phyloP scores from a whole-genome alignment of 177 flowering plant species.

The Vitis hybrid region DNA sequence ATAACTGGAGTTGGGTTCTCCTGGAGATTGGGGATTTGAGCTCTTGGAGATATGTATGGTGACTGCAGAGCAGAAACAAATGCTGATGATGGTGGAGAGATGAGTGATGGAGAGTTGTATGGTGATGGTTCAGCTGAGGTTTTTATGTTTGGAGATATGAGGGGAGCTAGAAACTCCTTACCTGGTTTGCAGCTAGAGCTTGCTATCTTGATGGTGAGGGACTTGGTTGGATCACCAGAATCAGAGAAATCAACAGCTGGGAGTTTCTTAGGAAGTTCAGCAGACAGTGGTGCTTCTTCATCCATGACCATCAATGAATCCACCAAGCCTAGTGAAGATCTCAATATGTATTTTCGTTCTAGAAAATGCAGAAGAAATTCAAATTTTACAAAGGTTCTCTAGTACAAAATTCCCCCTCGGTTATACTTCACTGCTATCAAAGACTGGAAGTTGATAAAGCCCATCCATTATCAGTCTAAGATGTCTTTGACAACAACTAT shows the following conservation, averaged over 20 bases:
- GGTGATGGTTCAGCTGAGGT: constrained; percentile 56
- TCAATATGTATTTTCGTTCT: background rate
- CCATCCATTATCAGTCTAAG: constrained; percentile 2
- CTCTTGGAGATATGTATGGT: constrained; percentile 93
- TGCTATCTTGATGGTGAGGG: constrained; percentile 57
- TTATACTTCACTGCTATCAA: background rate
- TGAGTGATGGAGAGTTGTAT: constrained; percentile 65
- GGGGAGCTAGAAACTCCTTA: constrained; percentile 15
- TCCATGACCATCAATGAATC: constrained; percentile 22
- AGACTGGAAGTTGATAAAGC: constrained; percentile 4
- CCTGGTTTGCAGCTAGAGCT: constrained; percentile 19
- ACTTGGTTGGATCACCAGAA: constrained; percentile 7
- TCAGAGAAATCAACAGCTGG: constrained; percentile 4
- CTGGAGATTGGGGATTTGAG: constrained; percentile 26
- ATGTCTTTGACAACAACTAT: constrained; percentile 6
- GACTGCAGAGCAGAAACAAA: constrained; percentile 90
- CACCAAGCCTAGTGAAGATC: background rate
- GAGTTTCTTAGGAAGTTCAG: constrained; percentile 9
- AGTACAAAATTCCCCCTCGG: too few species aligned
- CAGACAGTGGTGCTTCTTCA: constrained; percentile 20
- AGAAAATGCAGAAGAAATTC: background rate
- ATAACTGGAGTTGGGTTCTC: constrained; percentile 21
- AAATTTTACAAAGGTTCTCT: too few species aligned
- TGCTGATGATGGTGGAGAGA: constrained; percentile 90
- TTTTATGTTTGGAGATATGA: constrained; percentile 29